Base-by-base conservation (phyloP, 495 filamentous ascomycete species). In the Jackrogersella multiformis region DNA sequence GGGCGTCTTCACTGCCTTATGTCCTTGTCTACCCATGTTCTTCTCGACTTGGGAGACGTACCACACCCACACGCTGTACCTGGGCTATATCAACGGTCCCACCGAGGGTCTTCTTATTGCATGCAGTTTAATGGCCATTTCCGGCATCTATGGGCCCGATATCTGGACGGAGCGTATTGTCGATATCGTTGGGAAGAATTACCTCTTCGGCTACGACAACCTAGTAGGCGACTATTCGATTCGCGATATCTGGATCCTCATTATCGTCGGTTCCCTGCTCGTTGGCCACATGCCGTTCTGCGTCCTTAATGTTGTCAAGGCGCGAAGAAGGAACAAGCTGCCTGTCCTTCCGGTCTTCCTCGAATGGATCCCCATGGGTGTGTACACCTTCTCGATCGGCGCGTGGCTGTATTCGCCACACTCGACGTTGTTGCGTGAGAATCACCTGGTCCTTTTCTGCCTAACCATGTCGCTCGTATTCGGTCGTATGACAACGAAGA, bases 31-130 rank as follows among this genome's bases (percentile, higher is more conserved):
- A 7, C 92, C 95, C 20, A 99, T 99, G 95, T 98, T 97, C 82
- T 97, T 98, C 80, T 97, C 94, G 4, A 99, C 95, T 6, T 99
- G 95, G 95, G 95, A 99, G 77, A 99, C 95, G 2, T 99, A 97
- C 76, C 95, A 99, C 78, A 97, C 95, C 1, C 95, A 99, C 77
- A 98, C 96, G 0, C 82, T 99, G 1, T 99, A 98, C 75, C 89
- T 99, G 3, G 95, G 95, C 32, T 93, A 96, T 77, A 89, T 98
- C 84, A 99, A 99, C 76, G 96, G 96, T 0, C 95, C 95, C 3
- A 99, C 94, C 24, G 95, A 99, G 78, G 96, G 96, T 30, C 86
- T 99, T 26, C 86, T 98, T 42, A 86, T 98, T 53, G 95, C 92
- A 18, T 94, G 92, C 74, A 73, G 78, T 12, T 82, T 97, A 44